phyloP scores from a whole-genome alignment of 2,329 filamentous ascomycete species.

The Fusarium nurragi region DNA sequence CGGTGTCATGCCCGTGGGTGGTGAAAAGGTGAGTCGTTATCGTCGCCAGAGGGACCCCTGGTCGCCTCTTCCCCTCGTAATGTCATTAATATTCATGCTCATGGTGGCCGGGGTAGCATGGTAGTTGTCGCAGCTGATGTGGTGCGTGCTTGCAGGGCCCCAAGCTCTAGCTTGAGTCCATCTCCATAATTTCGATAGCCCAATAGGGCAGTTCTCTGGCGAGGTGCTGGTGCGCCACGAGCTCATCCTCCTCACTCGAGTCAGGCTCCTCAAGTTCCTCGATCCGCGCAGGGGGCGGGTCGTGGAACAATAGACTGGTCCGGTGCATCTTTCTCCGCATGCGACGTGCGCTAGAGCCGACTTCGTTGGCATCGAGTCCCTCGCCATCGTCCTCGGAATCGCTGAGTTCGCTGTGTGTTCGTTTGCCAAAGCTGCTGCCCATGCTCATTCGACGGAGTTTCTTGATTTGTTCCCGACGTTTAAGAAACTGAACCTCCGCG shows the following conservation, averaged over 20 bases:
- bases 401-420: constrained; percentile 63
- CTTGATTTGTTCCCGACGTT: constrained; percentile 54
- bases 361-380: constrained; percentile 53
- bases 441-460: constrained; percentile 59
- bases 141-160: constrained; percentile 12
- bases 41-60: constrained; percentile 41
- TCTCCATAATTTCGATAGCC: constrained; percentile 61
- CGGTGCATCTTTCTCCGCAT: constrained; percentile 59
- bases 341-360: constrained; percentile 59
- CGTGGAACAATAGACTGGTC: constrained; percentile 59
- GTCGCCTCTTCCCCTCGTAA: constrained; percentile 39
- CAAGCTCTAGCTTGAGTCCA: constrained; percentile 50
- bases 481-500: constrained; percentile 52
- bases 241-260: constrained; percentile 59
- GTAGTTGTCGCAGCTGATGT: constrained; percentile 29
- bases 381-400: constrained; percentile 58
- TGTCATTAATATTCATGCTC: constrained; percentile 42
- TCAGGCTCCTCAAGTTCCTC: constrained; percentile 64
- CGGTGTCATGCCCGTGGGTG: constrained; percentile 37
- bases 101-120: constrained; percentile 28
- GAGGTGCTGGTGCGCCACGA: constrained; percentile 53
- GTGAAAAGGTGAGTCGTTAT: constrained; percentile 40
- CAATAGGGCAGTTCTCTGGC: constrained; percentile 62
- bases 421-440: constrained; percentile 65
- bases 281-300: constrained; percentile 61